These are phyloP conservation scores for Symbiodinium natans DNA, from an alignment of 73 alveolate genomes.

Conservation along the genomic window DNA sequence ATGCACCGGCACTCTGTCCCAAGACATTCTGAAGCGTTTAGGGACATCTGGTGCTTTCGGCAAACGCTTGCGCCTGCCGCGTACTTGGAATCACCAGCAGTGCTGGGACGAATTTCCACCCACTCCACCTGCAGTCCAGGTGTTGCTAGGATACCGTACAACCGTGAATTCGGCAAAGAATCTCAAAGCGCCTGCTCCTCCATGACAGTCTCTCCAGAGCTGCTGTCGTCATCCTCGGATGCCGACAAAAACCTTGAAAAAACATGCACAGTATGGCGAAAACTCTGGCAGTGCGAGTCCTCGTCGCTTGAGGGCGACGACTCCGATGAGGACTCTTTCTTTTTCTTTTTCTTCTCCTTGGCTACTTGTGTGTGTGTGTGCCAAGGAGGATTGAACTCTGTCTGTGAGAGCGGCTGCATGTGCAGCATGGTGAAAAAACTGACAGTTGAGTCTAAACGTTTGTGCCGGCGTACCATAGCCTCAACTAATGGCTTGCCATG, in stretches of 20 bases:
- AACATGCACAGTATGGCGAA: not conserved
- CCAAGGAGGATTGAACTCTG: too few relatives aligned
- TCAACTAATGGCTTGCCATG: too few relatives aligned
- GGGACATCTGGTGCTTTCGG: too few relatives aligned
- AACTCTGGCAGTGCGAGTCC: not conserved
- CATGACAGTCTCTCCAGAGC: conserved; percentile 88
- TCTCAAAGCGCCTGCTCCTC: conserved; percentile 72
- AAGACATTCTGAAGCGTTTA: too few relatives aligned
- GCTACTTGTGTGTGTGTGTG: not conserved
- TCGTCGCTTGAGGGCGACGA: conserved; percentile 52
- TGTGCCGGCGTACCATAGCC: too few relatives aligned
- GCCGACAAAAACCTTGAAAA: not conserved
- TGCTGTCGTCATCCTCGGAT: conserved; percentile 49
- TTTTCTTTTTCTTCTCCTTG: conserved; percentile 40
- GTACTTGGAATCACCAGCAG: conserved; percentile 76
- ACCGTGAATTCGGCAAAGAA: too few relatives aligned
- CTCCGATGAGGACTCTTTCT: conserved; percentile 56
- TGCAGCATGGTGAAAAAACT: too few relatives aligned
- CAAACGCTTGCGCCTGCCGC: too few relatives aligned
- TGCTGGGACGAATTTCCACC: conserved; percentile 90
- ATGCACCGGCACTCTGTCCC: too few relatives aligned
- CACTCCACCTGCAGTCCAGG: conserved; percentile 48
- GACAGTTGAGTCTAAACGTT: too few relatives aligned
- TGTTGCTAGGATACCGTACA: too few relatives aligned
- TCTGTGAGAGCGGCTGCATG: too few relatives aligned